Percentiles rank a stretch among this genome's conserved stretches.
Conservation (phyloP, 768 basidiomycete genomes). For the Xerocomus spinulosus region DNA sequence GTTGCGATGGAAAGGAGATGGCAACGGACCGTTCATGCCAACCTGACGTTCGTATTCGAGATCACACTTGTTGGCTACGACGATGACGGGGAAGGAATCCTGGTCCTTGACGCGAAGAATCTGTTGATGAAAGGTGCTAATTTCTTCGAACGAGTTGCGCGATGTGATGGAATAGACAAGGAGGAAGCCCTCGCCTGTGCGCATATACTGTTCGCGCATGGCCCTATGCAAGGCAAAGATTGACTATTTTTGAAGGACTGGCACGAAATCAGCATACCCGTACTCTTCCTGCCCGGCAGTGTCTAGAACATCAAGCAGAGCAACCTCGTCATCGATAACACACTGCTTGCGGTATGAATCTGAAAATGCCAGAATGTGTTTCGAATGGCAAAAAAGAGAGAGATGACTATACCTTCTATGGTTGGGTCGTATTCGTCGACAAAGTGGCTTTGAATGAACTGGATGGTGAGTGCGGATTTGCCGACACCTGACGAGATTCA, state of each 20-base stretch:
- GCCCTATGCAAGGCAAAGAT: constrained; percentile 48
- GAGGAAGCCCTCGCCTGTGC: constrained; percentile 95
- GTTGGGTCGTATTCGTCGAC: constrained; percentile 94
- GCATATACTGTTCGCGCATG: constrained; percentile 99
- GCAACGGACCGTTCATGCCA: constrained; percentile 77
- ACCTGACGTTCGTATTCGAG: constrained; percentile 95
- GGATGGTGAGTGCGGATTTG: constrained; percentile 93
- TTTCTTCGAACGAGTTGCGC: constrained; percentile 95
- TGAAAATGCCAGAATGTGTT: constrained; percentile 25
- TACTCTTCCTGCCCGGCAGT: constrained; percentile 99
- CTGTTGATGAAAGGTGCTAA: constrained; percentile 92
- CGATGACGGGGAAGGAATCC: constrained; percentile 91
- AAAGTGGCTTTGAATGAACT: constrained; percentile 95
- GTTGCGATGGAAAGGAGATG: neutral
- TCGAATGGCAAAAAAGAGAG: neutral
- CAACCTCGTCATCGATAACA: constrained; percentile 98
- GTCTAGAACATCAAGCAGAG: constrained; percentile 92
- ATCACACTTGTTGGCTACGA: constrained; percentile 98
- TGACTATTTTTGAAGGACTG: constrained; percentile 2
- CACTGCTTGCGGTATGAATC: constrained; percentile 98
- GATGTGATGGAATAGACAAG: constrained; percentile 99
- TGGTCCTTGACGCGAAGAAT: constrained; percentile 96
- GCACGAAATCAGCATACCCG: constrained; percentile 54
- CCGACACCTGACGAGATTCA: constrained; percentile 37
- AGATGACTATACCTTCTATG: constrained; percentile 68